Conservation (phyloP, 2,329 filamentous ascomycete species). For the Penicillium freii region DNA sequence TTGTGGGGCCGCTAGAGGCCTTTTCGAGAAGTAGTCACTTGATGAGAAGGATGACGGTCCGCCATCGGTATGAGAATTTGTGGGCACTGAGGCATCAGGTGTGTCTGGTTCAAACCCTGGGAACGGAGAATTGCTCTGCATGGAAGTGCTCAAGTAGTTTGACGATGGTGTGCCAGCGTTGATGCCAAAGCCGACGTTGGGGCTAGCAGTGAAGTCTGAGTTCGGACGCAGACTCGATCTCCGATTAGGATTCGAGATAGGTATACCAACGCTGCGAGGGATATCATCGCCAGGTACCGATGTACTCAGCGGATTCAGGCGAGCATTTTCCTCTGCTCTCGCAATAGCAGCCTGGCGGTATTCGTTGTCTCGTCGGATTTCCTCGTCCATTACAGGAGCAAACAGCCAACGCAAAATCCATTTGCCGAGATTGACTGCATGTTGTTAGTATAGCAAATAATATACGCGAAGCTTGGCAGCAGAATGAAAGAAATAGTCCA, state of each 20-base stretch:
- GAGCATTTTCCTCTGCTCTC: conserved; percentile 58
- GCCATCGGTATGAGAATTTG: conserved; percentile 48
- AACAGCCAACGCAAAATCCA: conserved; percentile 95
- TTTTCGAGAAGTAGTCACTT: conserved; percentile 75
- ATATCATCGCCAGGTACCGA: conserved; percentile 58
- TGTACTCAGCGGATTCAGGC: conserved; percentile 56
- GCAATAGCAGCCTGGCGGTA: conserved; percentile 69
- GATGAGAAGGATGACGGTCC: conserved; percentile 52
- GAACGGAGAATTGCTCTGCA: conserved; percentile 32
- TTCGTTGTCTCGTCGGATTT: conserved; percentile 75
- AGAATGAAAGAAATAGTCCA: neutral
- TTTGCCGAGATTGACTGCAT: conserved; percentile 87
- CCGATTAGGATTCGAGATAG: conserved; percentile 35
- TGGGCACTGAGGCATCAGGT: conserved; percentile 45
- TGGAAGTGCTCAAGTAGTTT: conserved; percentile 31
- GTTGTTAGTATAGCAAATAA: neutral
- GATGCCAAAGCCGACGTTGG: conserved; percentile 74
- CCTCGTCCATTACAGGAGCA: conserved; percentile 81
- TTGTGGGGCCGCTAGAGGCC: conserved; percentile 41
- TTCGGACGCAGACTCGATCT: conserved; percentile 58
- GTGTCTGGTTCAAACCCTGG: conserved; percentile 29
- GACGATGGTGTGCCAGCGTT: conserved; percentile 57
- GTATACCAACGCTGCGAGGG: conserved; percentile 29
- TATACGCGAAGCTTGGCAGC: neutral
- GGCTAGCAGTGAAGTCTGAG: conserved; percentile 60